These are phyloP conservation scores for Lachnellula suecica DNA, from an alignment of 2,329 filamentous ascomycete genomes.

Conservation along the genomic window DNA sequence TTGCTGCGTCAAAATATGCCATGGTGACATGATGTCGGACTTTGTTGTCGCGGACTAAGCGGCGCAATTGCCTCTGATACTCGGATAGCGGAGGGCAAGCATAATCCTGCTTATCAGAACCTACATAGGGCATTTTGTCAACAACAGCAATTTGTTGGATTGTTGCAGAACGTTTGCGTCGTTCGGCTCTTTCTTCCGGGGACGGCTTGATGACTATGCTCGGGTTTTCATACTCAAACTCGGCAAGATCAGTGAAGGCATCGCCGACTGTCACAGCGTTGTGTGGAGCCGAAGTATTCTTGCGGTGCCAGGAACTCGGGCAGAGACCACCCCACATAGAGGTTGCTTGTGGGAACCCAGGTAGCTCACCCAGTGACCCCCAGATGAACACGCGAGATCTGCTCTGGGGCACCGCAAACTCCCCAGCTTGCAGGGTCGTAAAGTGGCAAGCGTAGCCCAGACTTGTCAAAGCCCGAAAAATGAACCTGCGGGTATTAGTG, in stretches of 20 bases:
- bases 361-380: slow-evolving; percentile 17
- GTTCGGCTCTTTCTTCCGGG: background rate
- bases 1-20: background rate
- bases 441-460: slow-evolving; percentile 24
- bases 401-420: slow-evolving; percentile 14
- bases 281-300: slow-evolving; percentile 13
- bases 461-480: slow-evolving; percentile 17
- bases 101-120: slow-evolving; percentile 7
- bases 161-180: background rate
- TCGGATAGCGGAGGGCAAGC: slow-evolving; percentile 1
- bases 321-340: background rate
- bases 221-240: slow-evolving; percentile 17
- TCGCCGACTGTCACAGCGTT: slow-evolving; percentile 12
- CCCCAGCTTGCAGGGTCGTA: slow-evolving; percentile 14
- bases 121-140: background rate
- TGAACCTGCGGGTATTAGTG: no score
- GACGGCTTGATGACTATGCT: background rate
- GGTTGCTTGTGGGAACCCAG: slow-evolving; percentile 17
- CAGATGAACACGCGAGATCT: slow-evolving; percentile 19
- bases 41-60: background rate
- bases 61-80: slow-evolving; percentile 11
- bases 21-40: slow-evolving; percentile 12
- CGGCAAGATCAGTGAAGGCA: slow-evolving; percentile 16
- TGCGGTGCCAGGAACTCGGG: slow-evolving; percentile 5
- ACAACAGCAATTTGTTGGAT: background rate